Base-by-base conservation (phyloP, 768 basidiomycete genomes). In the Serpula lacrymans region DNA sequence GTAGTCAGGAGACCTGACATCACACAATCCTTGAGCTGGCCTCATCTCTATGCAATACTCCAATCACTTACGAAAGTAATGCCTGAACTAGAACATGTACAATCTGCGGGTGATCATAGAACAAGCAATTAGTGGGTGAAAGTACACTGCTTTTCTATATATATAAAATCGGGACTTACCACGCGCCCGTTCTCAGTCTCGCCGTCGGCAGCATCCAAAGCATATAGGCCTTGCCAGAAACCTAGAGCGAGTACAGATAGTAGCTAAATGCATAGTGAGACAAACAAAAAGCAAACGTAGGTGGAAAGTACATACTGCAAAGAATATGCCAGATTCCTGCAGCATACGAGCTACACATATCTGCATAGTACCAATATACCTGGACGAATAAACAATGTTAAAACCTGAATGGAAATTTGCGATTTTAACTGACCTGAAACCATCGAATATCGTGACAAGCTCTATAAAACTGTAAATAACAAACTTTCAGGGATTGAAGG, bases 301-400 rank as follows among this genome's bases (percentile, higher is more conserved):
- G 17, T 25, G 16, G 11, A 11, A 37, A 26, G 2, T 38, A 63
- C 74, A 27, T 51, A 94, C 86, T 37, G 86, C 86, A 62, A 94
- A 92, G 68, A 94, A 94, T 34, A 96, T 82, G 3, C 88, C 84
- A 14, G 90, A 93, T 62, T 97, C 92, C 55, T 86, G 83, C 47
- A 97, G 64, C 93, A 97, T 97, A 10, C 91, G 75, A 14, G 88
- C 81, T 2, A 95, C 81, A 46, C 93, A 94, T 21, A 97, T 91
- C 57, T 95, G 91, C 82, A 96, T 82, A 1, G 86, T 92, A 6
- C 93, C 93, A 33, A 97, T 80, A 51, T 88, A 88, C 54, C 84
- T 87, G 37, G 7, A 24, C 14, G 8, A 34, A 43, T 38, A 34
- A 22, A 34, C 37, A 25, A 29, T 9, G 43, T 24, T 16, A 33